Evolutionary conservation across 2,329 filamentous ascomycete species (phyloP), one percentile per base, ranked within the genome.

Genomic region (Amauroascus verrucosus): DNA sequence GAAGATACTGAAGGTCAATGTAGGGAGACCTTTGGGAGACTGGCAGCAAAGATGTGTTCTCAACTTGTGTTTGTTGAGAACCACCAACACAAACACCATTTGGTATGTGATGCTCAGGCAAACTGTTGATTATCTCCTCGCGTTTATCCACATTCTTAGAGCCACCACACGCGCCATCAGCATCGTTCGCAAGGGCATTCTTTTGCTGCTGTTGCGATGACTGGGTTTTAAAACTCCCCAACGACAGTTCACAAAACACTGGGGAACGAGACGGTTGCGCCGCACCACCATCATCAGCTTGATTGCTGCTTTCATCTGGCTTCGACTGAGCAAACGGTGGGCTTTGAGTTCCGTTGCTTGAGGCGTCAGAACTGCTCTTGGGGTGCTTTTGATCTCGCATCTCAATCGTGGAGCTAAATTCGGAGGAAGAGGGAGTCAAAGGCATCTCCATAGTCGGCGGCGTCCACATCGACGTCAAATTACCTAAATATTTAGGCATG

Each of bases 1-100:
- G 57, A 16, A 59, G 56, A 53, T 51, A 59, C 38, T 57, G 54
- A 7, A 55, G 28, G 28, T 59, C 56, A 26, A 59, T 57, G 38
- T 56, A 55, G 22, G 54, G 38, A 1, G 53, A 54, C 35, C 37
- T 37, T n/a, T 52, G 50, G 8, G 41, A 37, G 7, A 24, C 37
- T 30, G 48, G 28, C 5, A 32, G 47, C 22, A 18, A 4, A 16
- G 40, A n/a, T 30, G 45, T 20, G 9, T 5, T 13, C 8, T 35
- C 38, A 11, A 14, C 22, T 28, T 47, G 33, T 43, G 51, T 51
- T 44, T 43, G 50, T 40, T 41, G n/a, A 20, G 26, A 28, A 14
- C 20, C 47, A 24, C 28, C 28, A 16, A 46, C 50, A 46, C 26
- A 46, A 38, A 46, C 41, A 14, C 50, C 50, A 6, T 32, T 41